These are phyloP conservation scores for Alternaria sp. DNA, from an alignment of 2,329 filamentous ascomycete genomes.

Conservation along the genomic window DNA sequence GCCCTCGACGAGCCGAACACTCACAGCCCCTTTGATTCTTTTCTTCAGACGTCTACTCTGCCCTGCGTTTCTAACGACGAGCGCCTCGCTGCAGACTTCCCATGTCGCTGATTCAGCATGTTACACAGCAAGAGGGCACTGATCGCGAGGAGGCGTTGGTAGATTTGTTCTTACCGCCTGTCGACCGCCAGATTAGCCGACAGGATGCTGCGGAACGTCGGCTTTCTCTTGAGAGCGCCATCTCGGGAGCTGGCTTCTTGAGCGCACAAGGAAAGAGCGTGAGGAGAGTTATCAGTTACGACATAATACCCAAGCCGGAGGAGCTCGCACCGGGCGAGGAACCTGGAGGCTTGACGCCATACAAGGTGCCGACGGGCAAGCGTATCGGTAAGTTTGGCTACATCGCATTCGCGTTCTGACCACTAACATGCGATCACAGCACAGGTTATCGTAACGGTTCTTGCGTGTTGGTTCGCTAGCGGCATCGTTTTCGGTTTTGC, in stretches of 20 bases:
- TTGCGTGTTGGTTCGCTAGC: constrained; percentile 49
- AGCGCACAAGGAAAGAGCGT: constrained; percentile 38
- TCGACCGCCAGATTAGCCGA: constrained; percentile 40
- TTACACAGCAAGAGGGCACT: constrained; percentile 57
- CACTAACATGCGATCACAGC: constrained; percentile 28
- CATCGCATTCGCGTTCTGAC: constrained; percentile 10
- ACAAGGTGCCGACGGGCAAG: constrained; percentile 54
- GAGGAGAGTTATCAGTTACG: constrained; percentile 55
- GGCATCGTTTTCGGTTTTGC: constrained; percentile 52
- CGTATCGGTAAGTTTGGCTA: constrained; percentile 39
- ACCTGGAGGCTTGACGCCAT: constrained; percentile 55
- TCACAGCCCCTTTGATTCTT: constrained; percentile 4
- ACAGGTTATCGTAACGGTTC: constrained; percentile 44
- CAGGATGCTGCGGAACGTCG: constrained; percentile 39
- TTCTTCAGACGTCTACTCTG: constrained; percentile 1
- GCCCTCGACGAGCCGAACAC: constrained; percentile 5
- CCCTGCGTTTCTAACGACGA: constrained; percentile 16
- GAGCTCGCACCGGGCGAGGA: constrained; percentile 46
- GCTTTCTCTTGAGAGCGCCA: constrained; percentile 38
- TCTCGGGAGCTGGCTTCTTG: constrained; percentile 28
- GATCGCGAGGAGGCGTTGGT: constrained; percentile 53
- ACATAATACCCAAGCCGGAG: constrained; percentile 53
- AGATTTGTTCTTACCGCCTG: constrained; percentile 44
- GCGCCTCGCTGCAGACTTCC: constrained; percentile 14
- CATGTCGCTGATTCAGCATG: constrained; percentile 62